phyloP scores from a whole-genome alignment of 805 yeast genomes.

The Wickerhamiella azymoides region DNA sequence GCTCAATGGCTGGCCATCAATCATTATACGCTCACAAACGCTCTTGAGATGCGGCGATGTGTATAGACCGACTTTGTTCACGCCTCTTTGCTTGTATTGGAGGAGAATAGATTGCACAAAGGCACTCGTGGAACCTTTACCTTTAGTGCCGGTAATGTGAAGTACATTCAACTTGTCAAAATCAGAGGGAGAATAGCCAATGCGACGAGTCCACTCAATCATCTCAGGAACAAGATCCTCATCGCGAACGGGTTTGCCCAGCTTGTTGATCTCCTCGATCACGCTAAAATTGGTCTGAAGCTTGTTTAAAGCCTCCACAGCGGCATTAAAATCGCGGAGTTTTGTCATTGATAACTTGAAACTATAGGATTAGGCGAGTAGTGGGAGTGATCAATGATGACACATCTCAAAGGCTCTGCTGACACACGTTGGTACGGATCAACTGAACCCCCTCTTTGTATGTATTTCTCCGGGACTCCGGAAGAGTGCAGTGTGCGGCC shows the following conservation, averaged over 20 bases:
- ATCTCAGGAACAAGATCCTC: slow-evolving; percentile 66
- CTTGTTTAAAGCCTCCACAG: slow-evolving; percentile 69
- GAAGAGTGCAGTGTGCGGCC: too few relatives aligned
- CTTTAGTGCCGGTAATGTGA: slow-evolving; percentile 96
- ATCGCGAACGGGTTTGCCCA: slow-evolving; percentile 50
- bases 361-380: too few relatives aligned
- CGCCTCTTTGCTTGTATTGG: slow-evolving; percentile 36
- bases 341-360: slow-evolving; percentile 2
- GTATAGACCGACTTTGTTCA: slow-evolving; percentile 71
- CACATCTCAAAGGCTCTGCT: too few relatives aligned
- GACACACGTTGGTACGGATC: too few relatives aligned
- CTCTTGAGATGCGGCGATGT: slow-evolving; percentile 92
- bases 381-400: neutral
- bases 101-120: slow-evolving; percentile 68
- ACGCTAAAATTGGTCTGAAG: slow-evolving; percentile 86
- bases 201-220: slow-evolving; percentile 60
- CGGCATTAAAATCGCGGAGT: slow-evolving; percentile 38
- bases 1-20: slow-evolving; percentile 72
- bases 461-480: too few relatives aligned
- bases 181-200: slow-evolving; percentile 53
- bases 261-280: slow-evolving; percentile 63
- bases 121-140: slow-evolving; percentile 97
- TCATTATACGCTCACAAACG: slow-evolving; percentile 81
- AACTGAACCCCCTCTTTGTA: too few relatives aligned
- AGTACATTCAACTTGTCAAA: slow-evolving; percentile 63